Evolutionary conservation across 345 rosid species (phyloP).

Genomic region (Hirschfeldia incana): DNA sequence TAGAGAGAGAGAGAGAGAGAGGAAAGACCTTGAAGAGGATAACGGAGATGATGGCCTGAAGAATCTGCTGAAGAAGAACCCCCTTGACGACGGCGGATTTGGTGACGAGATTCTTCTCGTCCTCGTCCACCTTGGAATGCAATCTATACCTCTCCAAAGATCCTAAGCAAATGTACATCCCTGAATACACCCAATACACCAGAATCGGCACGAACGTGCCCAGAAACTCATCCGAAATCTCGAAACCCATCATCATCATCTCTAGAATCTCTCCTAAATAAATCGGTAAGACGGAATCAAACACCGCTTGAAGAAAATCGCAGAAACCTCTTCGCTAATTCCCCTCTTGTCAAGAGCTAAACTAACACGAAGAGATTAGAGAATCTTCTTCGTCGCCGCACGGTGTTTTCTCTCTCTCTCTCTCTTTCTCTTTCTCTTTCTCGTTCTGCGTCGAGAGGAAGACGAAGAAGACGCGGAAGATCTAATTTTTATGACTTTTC

Average conservation of each 20-base stretch:
- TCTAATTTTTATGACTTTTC: slow-evolving; percentile 6
- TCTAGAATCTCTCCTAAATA: background rate
- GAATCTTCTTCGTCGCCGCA: slow-evolving; percentile 19
- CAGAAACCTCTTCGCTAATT: slow-evolving; percentile 26
- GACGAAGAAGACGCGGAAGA: slow-evolving; percentile 18
- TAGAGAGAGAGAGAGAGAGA: background rate
- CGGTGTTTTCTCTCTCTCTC: slow-evolving; percentile 7
- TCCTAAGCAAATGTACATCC: slow-evolving; percentile 61
- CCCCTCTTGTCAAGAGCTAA: background rate
- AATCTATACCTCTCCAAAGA: slow-evolving; percentile 63
- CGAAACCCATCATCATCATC: slow-evolving; percentile 45
- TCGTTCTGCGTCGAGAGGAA: slow-evolving; percentile 10
- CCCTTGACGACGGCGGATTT: slow-evolving; percentile 76
- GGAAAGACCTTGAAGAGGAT: slow-evolving; percentile 67
- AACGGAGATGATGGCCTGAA: slow-evolving; percentile 74
- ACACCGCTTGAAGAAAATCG: background rate
- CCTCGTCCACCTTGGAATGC: slow-evolving; percentile 79
- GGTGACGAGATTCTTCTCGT: slow-evolving; percentile 78
- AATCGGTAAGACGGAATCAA: background rate
- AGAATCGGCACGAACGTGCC: slow-evolving; percentile 75
- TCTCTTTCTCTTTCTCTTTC: too few species aligned
- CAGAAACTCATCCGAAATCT: slow-evolving; percentile 70
- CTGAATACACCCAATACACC: slow-evolving; percentile 86
- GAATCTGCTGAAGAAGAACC: slow-evolving; percentile 76
- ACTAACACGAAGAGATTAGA: slow-evolving; percentile 25